These are phyloP conservation scores for Lathyrus tuberosus DNA, from an alignment of 306 rosid genomes.

Conservation along the genomic window DNA sequence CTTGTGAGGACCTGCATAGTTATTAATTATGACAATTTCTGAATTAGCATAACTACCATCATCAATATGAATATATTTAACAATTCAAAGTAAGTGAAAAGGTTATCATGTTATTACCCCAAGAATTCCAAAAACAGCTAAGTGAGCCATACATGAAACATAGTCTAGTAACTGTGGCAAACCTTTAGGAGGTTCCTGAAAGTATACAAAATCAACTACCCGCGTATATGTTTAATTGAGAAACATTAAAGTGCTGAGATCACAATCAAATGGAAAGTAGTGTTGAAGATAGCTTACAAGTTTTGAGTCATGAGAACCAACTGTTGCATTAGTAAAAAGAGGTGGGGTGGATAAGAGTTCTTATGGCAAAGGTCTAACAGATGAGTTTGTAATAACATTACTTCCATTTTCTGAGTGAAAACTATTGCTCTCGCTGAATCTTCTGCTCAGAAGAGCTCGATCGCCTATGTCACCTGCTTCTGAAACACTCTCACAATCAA, in stretches of 20 bases:
- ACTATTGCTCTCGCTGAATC: conserved; percentile 54
- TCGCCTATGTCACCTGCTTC: conserved; percentile 94
- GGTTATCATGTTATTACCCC: too few relatives aligned
- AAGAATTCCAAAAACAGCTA: too few relatives aligned
- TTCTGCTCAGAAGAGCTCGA: conserved; percentile 62
- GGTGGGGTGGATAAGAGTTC: conserved; percentile 42
- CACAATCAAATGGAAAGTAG: background rate
- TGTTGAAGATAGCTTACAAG: conserved; percentile 43
- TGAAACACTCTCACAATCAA: conserved; percentile 59
- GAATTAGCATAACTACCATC: too few relatives aligned
- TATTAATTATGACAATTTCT: too few relatives aligned
- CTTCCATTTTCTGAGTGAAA: conserved; percentile 47
- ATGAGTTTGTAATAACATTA: too few relatives aligned
- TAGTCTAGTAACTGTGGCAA: too few relatives aligned
- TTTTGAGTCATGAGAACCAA: conserved; percentile 42
- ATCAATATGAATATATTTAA: too few relatives aligned
- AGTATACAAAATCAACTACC: too few relatives aligned
- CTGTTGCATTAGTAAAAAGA: background rate
- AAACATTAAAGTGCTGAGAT: conserved; percentile 11
- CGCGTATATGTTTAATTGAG: conserved; percentile 7
- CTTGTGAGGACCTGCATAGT: too few relatives aligned
- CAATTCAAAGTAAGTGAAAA: too few relatives aligned
- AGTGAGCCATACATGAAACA: too few relatives aligned
- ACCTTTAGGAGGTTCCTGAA: too few relatives aligned
- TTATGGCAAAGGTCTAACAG: conserved; percentile 45